These are phyloP conservation scores for Rhizophagus prolifer DNA, from an alignment of 192 early-diverging fungal species.

Conservation along the genomic window DNA sequence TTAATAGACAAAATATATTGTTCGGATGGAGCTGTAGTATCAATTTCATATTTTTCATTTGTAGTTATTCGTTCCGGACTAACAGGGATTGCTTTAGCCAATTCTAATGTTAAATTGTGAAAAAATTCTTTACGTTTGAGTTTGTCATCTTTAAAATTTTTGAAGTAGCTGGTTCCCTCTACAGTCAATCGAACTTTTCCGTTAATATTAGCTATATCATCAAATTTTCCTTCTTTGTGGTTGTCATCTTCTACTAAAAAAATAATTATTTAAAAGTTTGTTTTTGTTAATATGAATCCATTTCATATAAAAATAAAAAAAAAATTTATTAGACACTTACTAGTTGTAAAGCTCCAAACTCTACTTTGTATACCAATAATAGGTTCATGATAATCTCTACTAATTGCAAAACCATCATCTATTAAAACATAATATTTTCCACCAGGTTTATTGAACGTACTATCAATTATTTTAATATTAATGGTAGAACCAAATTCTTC, in stretches of 20 bases:
- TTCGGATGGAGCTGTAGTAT: not conserved
- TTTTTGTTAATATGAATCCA: no score
- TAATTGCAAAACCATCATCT: slow-evolving; percentile 14
- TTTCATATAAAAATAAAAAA: no score
- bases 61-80: not conserved
- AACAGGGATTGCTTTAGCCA: not conserved
- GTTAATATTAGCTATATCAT: no score
- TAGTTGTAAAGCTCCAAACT: not conserved
- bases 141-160: no score
- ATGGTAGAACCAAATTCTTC: not conserved
- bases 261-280: no score
- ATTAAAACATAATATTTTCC: not conserved
- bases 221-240: no score
- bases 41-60: not conserved
- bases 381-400: not conserved
- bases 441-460: not conserved
- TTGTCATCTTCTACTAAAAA: no score
- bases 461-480: not conserved
- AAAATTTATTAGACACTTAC: not conserved
- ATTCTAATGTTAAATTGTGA: not conserved
- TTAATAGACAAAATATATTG: not conserved
- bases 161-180: no score
- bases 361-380: not conserved
- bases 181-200: no score
- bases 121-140: not conserved